Evolutionary conservation across 2,329 filamentous ascomycete species (phyloP).

Genomic region (Plenodomus tracheiphilus): DNA sequence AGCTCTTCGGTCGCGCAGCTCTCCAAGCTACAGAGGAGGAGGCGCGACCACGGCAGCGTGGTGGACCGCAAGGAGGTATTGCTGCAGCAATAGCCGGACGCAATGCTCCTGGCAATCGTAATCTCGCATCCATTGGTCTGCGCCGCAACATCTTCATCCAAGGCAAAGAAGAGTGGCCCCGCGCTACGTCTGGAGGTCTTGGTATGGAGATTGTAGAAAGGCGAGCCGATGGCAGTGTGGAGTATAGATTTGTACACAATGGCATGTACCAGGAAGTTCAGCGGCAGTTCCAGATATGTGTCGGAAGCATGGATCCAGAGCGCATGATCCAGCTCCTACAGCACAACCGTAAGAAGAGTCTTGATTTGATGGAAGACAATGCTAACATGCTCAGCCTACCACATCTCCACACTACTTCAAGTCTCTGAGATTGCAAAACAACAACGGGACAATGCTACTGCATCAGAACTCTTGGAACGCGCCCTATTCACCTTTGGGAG

Average conservation of each 20-base stretch:
- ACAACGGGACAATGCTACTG: slow-evolving; percentile 82
- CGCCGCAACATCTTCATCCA: slow-evolving; percentile 83
- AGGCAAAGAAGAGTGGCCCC: slow-evolving; percentile 85
- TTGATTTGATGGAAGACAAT: neutral
- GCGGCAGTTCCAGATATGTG: slow-evolving; percentile 72
- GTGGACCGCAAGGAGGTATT: slow-evolving; percentile 59
- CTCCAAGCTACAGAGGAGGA: slow-evolving; percentile 61
- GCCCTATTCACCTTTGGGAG: slow-evolving; percentile 94
- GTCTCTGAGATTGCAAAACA: slow-evolving; percentile 91
- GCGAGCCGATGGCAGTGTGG: slow-evolving; percentile 60
- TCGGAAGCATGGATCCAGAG: slow-evolving; percentile 84
- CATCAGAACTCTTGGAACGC: slow-evolving; percentile 85
- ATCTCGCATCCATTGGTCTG: slow-evolving; percentile 70
- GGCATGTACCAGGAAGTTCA: slow-evolving; percentile 74
- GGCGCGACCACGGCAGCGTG: slow-evolving; percentile 52
- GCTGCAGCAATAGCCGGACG: slow-evolving; percentile 60
- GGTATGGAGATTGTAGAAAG: slow-evolving; percentile 74
- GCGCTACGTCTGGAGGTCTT: slow-evolving; percentile 76
- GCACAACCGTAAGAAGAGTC: slow-evolving; percentile 57
- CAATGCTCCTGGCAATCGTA: slow-evolving; percentile 60
- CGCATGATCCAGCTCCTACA: slow-evolving; percentile 76
- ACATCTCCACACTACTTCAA: slow-evolving; percentile 90
- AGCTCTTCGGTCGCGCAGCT: slow-evolving; percentile 68
- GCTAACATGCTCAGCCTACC: slow-evolving; percentile 65
- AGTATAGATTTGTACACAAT: slow-evolving; percentile 81